Evolutionary conservation across 2,329 filamentous ascomycete species (phyloP).

Genomic region (Colletotrichum tropicale): DNA sequence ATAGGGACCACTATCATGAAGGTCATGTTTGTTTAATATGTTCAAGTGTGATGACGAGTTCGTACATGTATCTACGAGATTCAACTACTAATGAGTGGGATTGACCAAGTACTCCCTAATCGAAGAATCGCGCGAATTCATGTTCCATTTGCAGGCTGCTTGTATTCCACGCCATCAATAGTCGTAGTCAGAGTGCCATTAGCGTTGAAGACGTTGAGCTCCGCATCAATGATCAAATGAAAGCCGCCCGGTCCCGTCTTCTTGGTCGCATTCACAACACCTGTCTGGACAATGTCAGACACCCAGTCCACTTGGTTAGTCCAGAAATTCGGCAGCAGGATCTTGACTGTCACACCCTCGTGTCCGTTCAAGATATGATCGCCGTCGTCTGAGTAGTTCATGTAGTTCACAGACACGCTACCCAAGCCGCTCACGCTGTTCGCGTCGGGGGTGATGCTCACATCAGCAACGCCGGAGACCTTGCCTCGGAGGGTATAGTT

Average conservation of each 20-base stretch:
- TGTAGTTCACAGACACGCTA: conserved; percentile 36
- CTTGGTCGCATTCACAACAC: conserved; percentile 33
- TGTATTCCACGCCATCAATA: conserved; percentile 37
- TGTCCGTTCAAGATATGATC: conserved; percentile 33
- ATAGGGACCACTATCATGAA: too few relatives aligned
- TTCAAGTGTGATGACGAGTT: too few relatives aligned
- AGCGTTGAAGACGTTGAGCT: conserved; percentile 42
- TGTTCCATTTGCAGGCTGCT: conserved; percentile 39
- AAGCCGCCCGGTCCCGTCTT: conserved; percentile 41
- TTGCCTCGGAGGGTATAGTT: conserved; percentile 26
- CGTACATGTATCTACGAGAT: too few relatives aligned
- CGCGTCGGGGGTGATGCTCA: conserved; percentile 19
- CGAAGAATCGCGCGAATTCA: not conserved
- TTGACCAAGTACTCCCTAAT: too few relatives aligned
- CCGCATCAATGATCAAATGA: conserved; percentile 39
- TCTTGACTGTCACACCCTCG: conserved; percentile 35
- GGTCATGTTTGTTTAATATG: too few relatives aligned
- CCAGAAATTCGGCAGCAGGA: conserved; percentile 23
- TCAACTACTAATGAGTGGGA: too few relatives aligned
- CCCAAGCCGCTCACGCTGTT: conserved; percentile 21
- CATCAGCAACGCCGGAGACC: conserved; percentile 21
- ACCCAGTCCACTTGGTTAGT: conserved; percentile 37
- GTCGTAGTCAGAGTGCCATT: conserved; percentile 43
- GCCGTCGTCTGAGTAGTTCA: conserved; percentile 39
- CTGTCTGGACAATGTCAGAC: conserved; percentile 39